Base-by-base conservation (phyloP, 2,329 filamentous ascomycete genomes). In the Dothidotthia symphoricarpi region DNA sequence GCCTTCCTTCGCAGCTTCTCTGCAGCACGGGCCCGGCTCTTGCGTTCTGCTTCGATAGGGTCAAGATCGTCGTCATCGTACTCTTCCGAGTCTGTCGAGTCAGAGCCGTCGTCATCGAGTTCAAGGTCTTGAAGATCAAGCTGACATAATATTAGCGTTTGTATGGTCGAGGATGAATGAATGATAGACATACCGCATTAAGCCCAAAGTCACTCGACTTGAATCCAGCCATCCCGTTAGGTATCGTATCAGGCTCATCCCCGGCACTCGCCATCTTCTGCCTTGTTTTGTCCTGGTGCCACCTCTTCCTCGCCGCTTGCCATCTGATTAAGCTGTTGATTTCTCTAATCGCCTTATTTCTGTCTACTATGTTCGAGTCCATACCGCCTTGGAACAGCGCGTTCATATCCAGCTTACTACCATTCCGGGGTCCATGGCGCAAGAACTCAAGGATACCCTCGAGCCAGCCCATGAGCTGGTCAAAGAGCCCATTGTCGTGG, bases 271-370 rank as follows among this genome's bases (percentile, higher is more conserved):
- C 93, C 93, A 98, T 97, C 76, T 98, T 98, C 72, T 97, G 93
- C 36, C 90, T 76, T 7, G 93, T 98, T 76, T 98, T 98, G 69
- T 95, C 88, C 45, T 91, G 83, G 64, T 98, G 93, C 93, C 93
- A 98, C 70, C 91, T 91, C 76, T 98, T 97, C 38, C 93, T 77
- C 28, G 88, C 87, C 63, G 90, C 88, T 67, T 98, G 93, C 93
- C 93, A 98, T 31, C 83, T 76, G 53, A 98, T 93, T 33, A 98
- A 75, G 19, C 78, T 73, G 59, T 97, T 81, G 59, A 97, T 90
- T 69, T 98, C 93, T 3, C 70, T 70, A 7, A 90, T 81, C 0
- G 86, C 86, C 48, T 81, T 80, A 2, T 78, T 74, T 62, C 83
- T 84, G 63, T 96, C 78, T 34, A 98, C 72, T 34, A 75, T 66